phyloP scores from a whole-genome alignment of 2,329 filamentous ascomycete species.

The Fusarium penzigii region DNA sequence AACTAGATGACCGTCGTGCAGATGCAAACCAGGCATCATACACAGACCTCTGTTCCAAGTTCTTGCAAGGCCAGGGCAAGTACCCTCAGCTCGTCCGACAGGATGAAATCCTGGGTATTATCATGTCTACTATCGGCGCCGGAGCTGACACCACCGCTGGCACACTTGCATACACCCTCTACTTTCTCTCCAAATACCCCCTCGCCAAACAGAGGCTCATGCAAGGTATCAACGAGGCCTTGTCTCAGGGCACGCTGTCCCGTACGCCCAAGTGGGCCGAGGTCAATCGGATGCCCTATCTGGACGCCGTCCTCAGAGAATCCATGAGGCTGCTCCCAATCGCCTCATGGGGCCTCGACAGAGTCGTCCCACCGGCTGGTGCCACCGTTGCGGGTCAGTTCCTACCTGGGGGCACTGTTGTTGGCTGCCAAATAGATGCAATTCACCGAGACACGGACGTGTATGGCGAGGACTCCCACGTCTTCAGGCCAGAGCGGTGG shows the following conservation, averaged over 20 bases:
- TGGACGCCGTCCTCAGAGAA: conserved; percentile 52
- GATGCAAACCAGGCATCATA: neutral
- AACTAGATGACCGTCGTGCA: neutral
- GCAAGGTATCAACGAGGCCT: conserved; percentile 45
- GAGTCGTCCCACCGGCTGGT: conserved; percentile 28
- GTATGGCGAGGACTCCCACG: conserved; percentile 29
- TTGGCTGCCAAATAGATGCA: conserved; percentile 39
- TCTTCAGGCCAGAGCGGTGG: conserved; percentile 42
- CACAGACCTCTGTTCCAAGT: conserved; percentile 3
- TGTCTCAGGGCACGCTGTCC: conserved; percentile 43
- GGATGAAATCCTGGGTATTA: conserved; percentile 58
- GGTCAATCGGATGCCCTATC: conserved; percentile 50
- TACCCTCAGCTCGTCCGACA: conserved; percentile 44
- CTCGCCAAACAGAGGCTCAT: conserved; percentile 37
- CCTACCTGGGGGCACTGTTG: conserved; percentile 36
- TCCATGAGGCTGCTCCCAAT: conserved; percentile 33
- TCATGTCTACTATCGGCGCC: conserved; percentile 51
- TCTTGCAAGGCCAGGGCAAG: conserved; percentile 4
- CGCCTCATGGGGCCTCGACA: conserved; percentile 28
- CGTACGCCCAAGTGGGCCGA: conserved; percentile 42
- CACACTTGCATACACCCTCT: conserved; percentile 53
- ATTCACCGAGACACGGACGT: conserved; percentile 39
- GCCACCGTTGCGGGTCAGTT: conserved; percentile 30
- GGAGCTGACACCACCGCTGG: conserved; percentile 49
- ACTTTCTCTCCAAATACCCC: conserved; percentile 50